These are phyloP conservation scores for Phytophthora sojae DNA, from an alignment of 352 stramenopile genomes.

Conservation along the genomic window DNA sequence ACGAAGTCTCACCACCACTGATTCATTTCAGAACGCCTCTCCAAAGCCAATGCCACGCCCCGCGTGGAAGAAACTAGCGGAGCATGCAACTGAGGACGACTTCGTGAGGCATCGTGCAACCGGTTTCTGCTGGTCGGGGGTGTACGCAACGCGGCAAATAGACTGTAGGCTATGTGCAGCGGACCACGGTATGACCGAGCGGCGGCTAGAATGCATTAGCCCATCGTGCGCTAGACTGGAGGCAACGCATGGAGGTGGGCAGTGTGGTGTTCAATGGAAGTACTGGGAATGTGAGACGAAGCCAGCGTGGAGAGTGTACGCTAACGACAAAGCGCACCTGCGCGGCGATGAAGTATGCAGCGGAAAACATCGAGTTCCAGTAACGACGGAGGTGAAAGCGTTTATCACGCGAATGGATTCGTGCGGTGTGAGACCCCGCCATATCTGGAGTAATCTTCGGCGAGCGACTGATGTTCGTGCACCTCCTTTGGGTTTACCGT, in stretches of 20 bases:
- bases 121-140: slow-evolving; percentile 3
- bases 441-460: slow-evolving; percentile 4
- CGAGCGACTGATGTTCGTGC: not conserved
- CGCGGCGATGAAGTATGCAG: not conserved
- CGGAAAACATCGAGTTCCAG: not conserved
- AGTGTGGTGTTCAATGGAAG: not conserved
- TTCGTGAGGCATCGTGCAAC: not conserved
- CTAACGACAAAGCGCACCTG: not conserved
- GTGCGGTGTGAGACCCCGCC: not conserved
- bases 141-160: slow-evolving; percentile 1
- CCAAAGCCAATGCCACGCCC: too few species aligned
- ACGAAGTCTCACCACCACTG: too few species aligned
- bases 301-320: not conserved
- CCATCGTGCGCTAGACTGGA: not conserved
- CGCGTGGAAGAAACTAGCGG: not conserved
- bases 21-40: too few species aligned
- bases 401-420: slow-evolving; percentile 5
- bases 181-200: slow-evolving; percentile 4
- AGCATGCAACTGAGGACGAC: not conserved
- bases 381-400: not conserved
- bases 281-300: not conserved
- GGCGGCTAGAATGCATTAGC: not conserved
- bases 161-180: slow-evolving; percentile 6
- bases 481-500: not conserved
- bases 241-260: too few species aligned